Percentiles rank a stretch among this genome's conserved stretches.
These are phyloP conservation scores for Verticillium albo-atrum DNA, from an alignment of 2,329 filamentous ascomycete genomes.

Conservation along the genomic window DNA sequence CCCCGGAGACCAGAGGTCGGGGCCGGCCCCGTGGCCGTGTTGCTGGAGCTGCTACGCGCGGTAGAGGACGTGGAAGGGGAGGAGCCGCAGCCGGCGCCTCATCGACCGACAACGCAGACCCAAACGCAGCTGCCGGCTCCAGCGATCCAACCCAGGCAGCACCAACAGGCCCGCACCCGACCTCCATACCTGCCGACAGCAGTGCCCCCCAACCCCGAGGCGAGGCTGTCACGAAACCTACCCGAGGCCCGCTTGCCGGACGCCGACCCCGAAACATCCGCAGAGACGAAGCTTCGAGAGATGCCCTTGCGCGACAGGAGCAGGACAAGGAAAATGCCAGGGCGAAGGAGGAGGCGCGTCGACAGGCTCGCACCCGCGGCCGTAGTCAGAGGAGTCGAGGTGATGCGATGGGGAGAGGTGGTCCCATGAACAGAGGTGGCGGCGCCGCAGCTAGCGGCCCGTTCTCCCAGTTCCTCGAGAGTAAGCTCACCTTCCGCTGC, in stretches of 20 bases:
- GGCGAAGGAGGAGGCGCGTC: slow-evolving; percentile 13
- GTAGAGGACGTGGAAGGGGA: slow-evolving; percentile 11
- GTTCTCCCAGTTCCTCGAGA: slow-evolving; percentile 24
- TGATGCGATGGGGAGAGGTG: slow-evolving; percentile 38
- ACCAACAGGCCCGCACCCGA: neutral
- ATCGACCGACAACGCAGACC: neutral
- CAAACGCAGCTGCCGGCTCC: neutral
- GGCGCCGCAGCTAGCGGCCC: slow-evolving; percentile 31
- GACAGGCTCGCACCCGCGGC: slow-evolving; percentile 12
- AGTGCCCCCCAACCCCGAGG: neutral
- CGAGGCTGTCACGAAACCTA: slow-evolving; percentile 22
- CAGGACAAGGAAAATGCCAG: slow-evolving; percentile 31
- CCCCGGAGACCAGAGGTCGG: slow-evolving; percentile 8
- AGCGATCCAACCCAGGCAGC: neutral
- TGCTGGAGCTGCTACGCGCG: neutral
- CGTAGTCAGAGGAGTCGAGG: slow-evolving; percentile 38
- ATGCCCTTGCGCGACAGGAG: slow-evolving; percentile 39
- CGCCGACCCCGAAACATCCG: slow-evolving; percentile 43
- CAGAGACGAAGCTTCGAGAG: slow-evolving; percentile 45
- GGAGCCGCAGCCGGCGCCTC: slow-evolving; percentile 6
- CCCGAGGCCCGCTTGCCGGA: slow-evolving; percentile 28
- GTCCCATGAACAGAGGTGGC: slow-evolving; percentile 25
- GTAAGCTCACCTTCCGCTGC: neutral
- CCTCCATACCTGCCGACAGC: neutral
- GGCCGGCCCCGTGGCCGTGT: neutral